Evolutionary conservation across 2,329 filamentous ascomycete species (phyloP), one percentile per base, ranked within the genome.

Genomic region (Diplocarpon mali): DNA sequence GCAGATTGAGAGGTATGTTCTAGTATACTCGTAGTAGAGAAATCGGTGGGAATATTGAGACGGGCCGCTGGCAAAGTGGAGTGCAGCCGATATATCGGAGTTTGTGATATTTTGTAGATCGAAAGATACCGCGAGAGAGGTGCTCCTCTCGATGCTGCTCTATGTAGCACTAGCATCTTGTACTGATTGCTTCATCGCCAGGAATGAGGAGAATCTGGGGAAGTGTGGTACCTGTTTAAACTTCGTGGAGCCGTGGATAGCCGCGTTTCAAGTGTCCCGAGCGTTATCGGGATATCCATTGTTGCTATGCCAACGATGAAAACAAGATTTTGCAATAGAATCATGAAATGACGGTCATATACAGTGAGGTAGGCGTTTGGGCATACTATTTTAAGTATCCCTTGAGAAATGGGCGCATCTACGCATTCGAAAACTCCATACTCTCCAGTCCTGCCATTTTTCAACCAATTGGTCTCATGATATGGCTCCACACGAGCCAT

Each of bases 21-120:
- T 24, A 98, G 75, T 34, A 96, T 68, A 12, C 86, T 75, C 1
- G 83, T 93, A 13, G 82, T 80, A 49, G 80, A 77, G 67, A 92
- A 98, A 69, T 96, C 89, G 55, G 87, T 78, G 6, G 89, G 85
- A 38, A 87, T 67, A 64, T 98, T 98, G 44, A 98, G 76, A 53
- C 69, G 72, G 42, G 78, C 77, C 46, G 75, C 75, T 20, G 75
- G 70, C 28, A 73, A 73, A 46, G 58, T 56, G 12, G 60, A 62
- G 45, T 62, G 62, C 15, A 37, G 35, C 32, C 52, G 50, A 42
- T 31, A 38, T 40, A 28, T 46, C 34, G 44, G 38, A 3, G 27
- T 17, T 3, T 35, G 47, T 15, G 35, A 29, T 15, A 31, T 14
- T 27, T 40, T 48, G 35, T 32, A 20, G 36, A 6, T 37, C 13